A percentile compares a stretch with the other conserved stretches of the same genome.
Evolutionary conservation across 164 flowering plant species (phyloP).

Genomic region (Amborella trichopoda): DNA sequence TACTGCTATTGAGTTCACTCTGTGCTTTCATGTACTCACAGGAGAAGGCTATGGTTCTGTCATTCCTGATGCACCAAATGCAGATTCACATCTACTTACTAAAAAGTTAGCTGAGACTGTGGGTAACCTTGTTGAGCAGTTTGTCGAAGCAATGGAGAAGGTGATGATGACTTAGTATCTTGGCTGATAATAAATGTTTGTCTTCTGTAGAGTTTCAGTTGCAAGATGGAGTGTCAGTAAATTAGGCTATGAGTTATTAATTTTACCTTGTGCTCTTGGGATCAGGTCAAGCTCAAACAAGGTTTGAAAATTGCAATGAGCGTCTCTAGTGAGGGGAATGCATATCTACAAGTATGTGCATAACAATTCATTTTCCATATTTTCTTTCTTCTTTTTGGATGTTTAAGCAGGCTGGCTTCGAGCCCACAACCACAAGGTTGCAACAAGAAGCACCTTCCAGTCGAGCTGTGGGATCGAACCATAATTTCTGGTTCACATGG

Average conservation of each 20-base stretch:
- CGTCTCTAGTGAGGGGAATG: conserved; percentile 74
- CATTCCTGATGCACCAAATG: conserved; percentile 61
- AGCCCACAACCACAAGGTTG: too few species aligned
- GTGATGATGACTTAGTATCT: conserved; percentile 16
- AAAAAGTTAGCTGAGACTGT: conserved; percentile 45
- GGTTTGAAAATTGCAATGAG: conserved; percentile 72
- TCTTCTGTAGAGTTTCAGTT: background rate
- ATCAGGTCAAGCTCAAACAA: conserved; percentile 74
- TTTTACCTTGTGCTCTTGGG: conserved; percentile 3
- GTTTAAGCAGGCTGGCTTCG: too few species aligned
- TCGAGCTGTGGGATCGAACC: too few species aligned
- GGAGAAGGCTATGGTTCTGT: conserved; percentile 44
- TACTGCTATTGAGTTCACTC: too few species aligned
- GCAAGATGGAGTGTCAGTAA: background rate
- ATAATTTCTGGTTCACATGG: too few species aligned
- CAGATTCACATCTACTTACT: conserved; percentile 50
- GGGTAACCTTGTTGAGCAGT: conserved; percentile 47
- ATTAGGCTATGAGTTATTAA: too few species aligned
- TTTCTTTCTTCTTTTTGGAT: too few species aligned
- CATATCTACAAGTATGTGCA: conserved; percentile 63
- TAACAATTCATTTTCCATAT: too few species aligned
- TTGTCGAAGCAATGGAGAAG: conserved; percentile 90
- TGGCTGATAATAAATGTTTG: too few species aligned
- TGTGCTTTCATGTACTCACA: too few species aligned
- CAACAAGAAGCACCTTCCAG: too few species aligned